Evolutionary conservation across 2,329 filamentous ascomycete species (phyloP).

Genomic region (Aspergillus quadrilineatus): DNA sequence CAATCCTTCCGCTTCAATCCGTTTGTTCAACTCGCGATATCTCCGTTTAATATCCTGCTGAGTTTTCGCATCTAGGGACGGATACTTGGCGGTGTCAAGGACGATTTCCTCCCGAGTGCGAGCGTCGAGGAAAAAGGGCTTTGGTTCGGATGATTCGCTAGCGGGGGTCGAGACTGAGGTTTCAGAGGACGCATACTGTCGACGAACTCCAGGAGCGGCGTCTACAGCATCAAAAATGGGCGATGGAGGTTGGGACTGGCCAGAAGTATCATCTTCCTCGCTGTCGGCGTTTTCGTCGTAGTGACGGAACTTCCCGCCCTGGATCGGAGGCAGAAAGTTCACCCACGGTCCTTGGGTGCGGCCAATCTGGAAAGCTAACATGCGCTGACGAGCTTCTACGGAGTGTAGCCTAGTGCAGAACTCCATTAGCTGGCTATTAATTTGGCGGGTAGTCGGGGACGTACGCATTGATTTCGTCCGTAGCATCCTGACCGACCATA

Average conservation of each 20-base stretch:
- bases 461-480: slow-evolving; percentile 88
- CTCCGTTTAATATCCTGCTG: slow-evolving; percentile 75
- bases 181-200: slow-evolving; percentile 30
- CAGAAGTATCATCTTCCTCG: slow-evolving; percentile 43
- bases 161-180: slow-evolving; percentile 31
- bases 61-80: slow-evolving; percentile 68
- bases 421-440: slow-evolving; percentile 16
- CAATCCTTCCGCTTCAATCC: slow-evolving; percentile 70
- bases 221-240: slow-evolving; percentile 59
- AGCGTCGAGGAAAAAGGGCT: slow-evolving; percentile 66
- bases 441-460: slow-evolving; percentile 34
- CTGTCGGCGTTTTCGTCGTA: slow-evolving; percentile 47
- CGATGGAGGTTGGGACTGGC: slow-evolving; percentile 57
- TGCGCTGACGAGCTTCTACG: slow-evolving; percentile 68
- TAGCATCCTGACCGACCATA: slow-evolving; percentile 91
- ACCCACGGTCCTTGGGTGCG: slow-evolving; percentile 76
- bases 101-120: slow-evolving; percentile 72
- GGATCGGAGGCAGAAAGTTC: slow-evolving; percentile 88
- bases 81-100: slow-evolving; percentile 77
- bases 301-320: slow-evolving; percentile 74
- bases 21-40: slow-evolving; percentile 74
- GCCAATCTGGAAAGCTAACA: slow-evolving; percentile 82
- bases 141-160: slow-evolving; percentile 34
- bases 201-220: slow-evolving; percentile 34
- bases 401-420: slow-evolving; percentile 70